Conservation (phyloP, 2,329 filamentous ascomycete species). For the Westerdykella sp. region DNA sequence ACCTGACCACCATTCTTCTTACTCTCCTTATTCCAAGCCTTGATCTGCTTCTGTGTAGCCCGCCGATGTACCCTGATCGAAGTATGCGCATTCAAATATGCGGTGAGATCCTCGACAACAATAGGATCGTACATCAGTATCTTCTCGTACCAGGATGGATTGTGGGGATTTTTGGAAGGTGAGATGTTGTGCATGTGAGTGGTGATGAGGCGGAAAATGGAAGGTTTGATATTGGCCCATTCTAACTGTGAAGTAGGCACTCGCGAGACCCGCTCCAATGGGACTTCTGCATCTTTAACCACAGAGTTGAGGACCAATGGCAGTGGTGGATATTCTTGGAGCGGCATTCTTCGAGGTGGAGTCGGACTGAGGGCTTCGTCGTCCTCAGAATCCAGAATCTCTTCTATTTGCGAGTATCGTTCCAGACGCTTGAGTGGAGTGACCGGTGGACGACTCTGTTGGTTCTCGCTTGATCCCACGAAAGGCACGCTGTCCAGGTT, state of each 20-base stretch:
- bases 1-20: conserved; percentile 11
- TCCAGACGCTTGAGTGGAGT: conserved; percentile 12
- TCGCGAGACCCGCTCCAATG: conserved; percentile 7
- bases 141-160: conserved; percentile 76
- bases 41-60: conserved; percentile 28
- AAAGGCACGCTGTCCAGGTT: no score
- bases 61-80: conserved; percentile 17
- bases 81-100: conserved; percentile 62
- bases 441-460: conserved; percentile 2
- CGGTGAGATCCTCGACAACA: conserved; percentile 74
- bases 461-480: no score
- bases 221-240: conserved; percentile 30
- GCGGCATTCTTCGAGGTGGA: conserved; percentile 23
- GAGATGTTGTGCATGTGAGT: conserved; percentile 42
- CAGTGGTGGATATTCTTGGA: conserved; percentile 14
- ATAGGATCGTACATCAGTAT: conserved; percentile 93
- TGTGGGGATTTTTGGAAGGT: conserved; percentile 33
- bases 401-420: conserved; percentile 32
- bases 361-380: conserved; percentile 30
- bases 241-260: conserved; percentile 15
- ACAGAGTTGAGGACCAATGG: conserved; percentile 5
- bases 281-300: background rate
- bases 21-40: conserved; percentile 20
- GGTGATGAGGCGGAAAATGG: conserved; percentile 46
- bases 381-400: conserved; percentile 38